Evolutionary conservation across 148 eudicot genomes (phyloP).

Genomic region (Spergularia marina): DNA sequence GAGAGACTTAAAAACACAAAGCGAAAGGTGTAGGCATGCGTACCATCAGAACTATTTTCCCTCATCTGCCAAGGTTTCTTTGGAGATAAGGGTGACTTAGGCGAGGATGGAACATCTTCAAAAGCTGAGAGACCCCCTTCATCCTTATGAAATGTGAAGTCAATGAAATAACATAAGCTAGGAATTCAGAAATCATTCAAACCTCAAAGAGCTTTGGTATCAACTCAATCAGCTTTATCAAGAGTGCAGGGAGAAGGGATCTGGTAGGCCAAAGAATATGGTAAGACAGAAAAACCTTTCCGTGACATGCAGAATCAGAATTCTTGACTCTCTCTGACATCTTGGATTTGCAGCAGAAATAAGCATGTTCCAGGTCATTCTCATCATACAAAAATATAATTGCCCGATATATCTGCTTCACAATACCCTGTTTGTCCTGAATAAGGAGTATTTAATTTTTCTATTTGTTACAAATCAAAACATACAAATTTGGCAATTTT

Average conservation of each 20-base stretch:
- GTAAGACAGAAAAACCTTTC: constrained; percentile 52
- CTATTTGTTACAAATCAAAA: background rate
- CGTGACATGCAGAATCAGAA: constrained; percentile 42
- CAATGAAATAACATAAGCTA: background rate
- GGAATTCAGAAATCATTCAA: background rate
- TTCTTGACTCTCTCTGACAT: constrained; percentile 64
- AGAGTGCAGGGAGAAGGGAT: background rate
- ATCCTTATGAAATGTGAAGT: constrained; percentile 37
- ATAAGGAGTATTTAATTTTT: constrained; percentile 6
- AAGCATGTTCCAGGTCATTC: constrained; percentile 71
- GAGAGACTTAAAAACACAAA: background rate
- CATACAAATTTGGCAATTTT: background rate
- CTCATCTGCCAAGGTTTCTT: constrained; percentile 56
- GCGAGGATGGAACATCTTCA: constrained; percentile 68
- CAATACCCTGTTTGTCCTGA: constrained; percentile 79
- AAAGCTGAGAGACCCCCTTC: constrained; percentile 52
- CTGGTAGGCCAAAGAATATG: constrained; percentile 2
- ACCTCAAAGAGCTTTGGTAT: constrained; percentile 8
- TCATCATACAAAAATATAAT: constrained; percentile 69
- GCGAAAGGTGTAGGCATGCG: constrained; percentile 13
- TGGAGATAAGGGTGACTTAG: constrained; percentile 75
- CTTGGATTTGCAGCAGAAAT: constrained; percentile 65
- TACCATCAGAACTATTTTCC: constrained; percentile 59
- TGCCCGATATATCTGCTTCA: constrained; percentile 82
- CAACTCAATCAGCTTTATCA: background rate